Percentiles rank a stretch among this genome's conserved stretches.
Evolutionary conservation across 257 asterid species (phyloP).

Genomic region (Gentiana straminea): DNA sequence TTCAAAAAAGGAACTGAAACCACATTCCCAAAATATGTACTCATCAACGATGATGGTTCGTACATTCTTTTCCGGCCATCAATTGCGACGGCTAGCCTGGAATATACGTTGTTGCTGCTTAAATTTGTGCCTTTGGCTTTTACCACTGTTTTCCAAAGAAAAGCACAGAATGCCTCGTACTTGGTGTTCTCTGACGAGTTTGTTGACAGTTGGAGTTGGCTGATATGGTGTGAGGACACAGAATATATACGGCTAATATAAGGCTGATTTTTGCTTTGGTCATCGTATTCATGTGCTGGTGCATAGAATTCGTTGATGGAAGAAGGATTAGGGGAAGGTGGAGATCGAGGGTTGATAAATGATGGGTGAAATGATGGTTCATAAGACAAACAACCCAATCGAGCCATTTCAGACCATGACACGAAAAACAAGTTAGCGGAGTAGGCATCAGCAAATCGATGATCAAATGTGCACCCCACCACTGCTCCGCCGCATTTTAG

Average conservation of each 20-base stretch:
- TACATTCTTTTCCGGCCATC: slow-evolving; percentile 49
- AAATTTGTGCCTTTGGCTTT: not conserved
- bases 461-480: slow-evolving; percentile 49
- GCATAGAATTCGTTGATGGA: slow-evolving; percentile 24
- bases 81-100: slow-evolving; percentile 49
- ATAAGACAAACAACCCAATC: slow-evolving; percentile 17
- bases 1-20: slow-evolving; percentile 52
- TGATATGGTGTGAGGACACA: slow-evolving; percentile 23
- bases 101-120: slow-evolving; percentile 3
- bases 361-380: slow-evolving; percentile 54
- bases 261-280: slow-evolving; percentile 6
- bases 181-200: slow-evolving; percentile 27
- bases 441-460: slow-evolving; percentile 60
- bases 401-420: slow-evolving; percentile 57
- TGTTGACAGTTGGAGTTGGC: slow-evolving; percentile 30
- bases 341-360: slow-evolving; percentile 36
- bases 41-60: slow-evolving; percentile 11
- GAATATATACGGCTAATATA: slow-evolving; percentile 51
- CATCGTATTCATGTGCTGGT: slow-evolving; percentile 11
- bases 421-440: slow-evolving; percentile 59
- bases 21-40: slow-evolving; percentile 48
- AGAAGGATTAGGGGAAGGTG: slow-evolving; percentile 19
- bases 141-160: slow-evolving; percentile 47
- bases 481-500: slow-evolving; percentile 49
- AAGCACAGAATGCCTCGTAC: slow-evolving; percentile 47